Percentiles rank a stretch among this genome's conserved stretches.
These are phyloP conservation scores for Candolleomyces eurysporus DNA, from an alignment of 768 basidiomycete species.

Conservation along the genomic window DNA sequence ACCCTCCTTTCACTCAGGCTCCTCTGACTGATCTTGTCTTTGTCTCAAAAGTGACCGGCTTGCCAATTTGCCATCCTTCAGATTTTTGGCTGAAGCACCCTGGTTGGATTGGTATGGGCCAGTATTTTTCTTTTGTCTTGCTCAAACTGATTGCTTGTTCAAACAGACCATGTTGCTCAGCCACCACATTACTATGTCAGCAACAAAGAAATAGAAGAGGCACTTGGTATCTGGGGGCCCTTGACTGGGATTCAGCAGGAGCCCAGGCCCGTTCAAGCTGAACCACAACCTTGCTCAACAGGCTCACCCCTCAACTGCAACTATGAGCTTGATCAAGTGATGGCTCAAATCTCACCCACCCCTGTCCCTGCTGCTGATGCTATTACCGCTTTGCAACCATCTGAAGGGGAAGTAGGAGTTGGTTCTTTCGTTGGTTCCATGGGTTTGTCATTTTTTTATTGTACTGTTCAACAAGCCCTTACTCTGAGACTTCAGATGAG, in stretches of 20 bases:
- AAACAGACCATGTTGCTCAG: background rate
- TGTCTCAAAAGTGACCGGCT: background rate
- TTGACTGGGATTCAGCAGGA: background rate
- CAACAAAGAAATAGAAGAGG: background rate
- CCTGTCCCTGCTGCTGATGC: background rate
- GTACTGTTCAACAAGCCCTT: no score
- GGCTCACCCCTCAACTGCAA: no score
- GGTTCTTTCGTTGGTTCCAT: background rate
- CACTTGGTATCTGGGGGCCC: background rate
- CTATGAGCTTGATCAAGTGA: background rate
- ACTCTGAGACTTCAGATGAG: no score
- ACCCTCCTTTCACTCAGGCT: background rate
- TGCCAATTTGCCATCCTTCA: background rate
- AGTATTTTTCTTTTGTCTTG: background rate
- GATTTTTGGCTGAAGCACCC: background rate
- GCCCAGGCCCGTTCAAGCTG: background rate
- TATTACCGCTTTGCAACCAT: background rate
- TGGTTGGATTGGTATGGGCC: background rate
- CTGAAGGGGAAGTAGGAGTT: background rate
- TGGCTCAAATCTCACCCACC: background rate
- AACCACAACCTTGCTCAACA: no score
- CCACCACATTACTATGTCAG: background rate
- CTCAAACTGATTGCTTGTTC: background rate
- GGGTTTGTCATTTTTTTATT: background rate
- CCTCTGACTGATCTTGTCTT: background rate